A percentile compares a stretch with the other conserved stretches of the same genome.
These are phyloP conservation scores for Ogataea naganishii DNA, from an alignment of 805 yeast species.

Conservation along the genomic window DNA sequence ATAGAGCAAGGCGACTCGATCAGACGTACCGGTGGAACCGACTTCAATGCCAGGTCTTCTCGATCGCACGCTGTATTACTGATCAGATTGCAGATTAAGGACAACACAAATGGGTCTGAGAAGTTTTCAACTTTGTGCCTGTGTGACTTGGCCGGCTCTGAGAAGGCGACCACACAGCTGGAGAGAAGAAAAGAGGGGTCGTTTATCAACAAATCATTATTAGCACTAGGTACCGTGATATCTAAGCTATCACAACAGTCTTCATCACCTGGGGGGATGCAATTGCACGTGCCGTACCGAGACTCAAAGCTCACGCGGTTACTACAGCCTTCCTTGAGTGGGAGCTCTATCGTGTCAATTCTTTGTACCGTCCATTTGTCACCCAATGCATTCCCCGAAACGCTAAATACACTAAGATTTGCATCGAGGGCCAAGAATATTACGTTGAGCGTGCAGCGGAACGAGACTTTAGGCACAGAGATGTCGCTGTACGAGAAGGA, in stretches of 20 bases:
- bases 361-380: constrained; percentile 81
- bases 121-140: constrained; percentile 59
- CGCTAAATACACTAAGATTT: constrained; percentile 79
- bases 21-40: constrained; percentile 81
- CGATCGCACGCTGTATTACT: constrained; percentile 88
- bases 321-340: constrained; percentile 87
- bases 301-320: constrained; percentile 88
- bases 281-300: constrained; percentile 82
- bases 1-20: constrained; percentile 64
- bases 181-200: constrained; percentile 93
- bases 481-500: constrained; percentile 30
- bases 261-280: constrained; percentile 12
- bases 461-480: constrained; percentile 21
- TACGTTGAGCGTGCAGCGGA: constrained; percentile 53
- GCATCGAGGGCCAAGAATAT: constrained; percentile 92
- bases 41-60: constrained; percentile 78
- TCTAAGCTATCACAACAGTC: constrained; percentile 46
- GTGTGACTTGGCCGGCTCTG: constrained; percentile 97
- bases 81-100: constrained; percentile 44
- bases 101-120: constrained; percentile 29
- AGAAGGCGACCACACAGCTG: constrained; percentile 63
- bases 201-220: constrained; percentile 80
- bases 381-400: constrained; percentile 56
- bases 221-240: constrained; percentile 90
- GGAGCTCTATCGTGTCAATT: constrained; percentile 74